Percentiles rank a stretch among this genome's conserved stretches.
These are phyloP conservation scores for Pythium brachiatum DNA, from an alignment of 352 stramenopile genomes.

Conservation along the genomic window DNA sequence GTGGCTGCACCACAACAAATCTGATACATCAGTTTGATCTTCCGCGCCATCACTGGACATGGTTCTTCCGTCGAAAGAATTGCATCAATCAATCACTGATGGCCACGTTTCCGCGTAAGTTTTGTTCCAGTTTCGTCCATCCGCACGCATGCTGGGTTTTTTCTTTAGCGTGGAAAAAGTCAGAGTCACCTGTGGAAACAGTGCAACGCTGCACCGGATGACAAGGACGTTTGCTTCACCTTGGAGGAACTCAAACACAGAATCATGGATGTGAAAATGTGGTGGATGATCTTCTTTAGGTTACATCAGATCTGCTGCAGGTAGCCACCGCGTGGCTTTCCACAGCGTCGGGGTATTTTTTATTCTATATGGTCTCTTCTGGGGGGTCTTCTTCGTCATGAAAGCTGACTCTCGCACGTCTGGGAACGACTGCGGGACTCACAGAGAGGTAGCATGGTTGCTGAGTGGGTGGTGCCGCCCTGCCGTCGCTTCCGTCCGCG, in stretches of 20 bases:
- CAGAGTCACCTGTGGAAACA: too few species aligned
- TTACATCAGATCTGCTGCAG: not conserved
- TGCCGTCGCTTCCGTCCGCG: not conserved
- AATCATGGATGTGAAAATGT: too few species aligned
- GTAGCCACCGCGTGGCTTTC: not conserved
- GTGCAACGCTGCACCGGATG: too few species aligned
- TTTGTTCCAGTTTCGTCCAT: not conserved
- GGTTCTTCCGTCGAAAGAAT: too few species aligned
- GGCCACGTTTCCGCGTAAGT: too few species aligned
- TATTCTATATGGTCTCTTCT: not conserved
- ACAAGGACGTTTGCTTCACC: too few species aligned
- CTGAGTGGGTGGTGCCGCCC: not conserved
- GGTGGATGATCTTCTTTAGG: not conserved
- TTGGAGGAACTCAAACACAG: too few species aligned
- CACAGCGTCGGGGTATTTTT: not conserved
- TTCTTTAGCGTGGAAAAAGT: not conserved
- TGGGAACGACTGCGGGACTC: not conserved
- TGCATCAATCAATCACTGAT: too few species aligned
- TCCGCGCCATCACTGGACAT: too few species aligned
- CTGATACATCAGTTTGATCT: too few species aligned
- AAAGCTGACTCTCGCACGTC: not conserved
- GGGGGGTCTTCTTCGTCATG: not conserved
- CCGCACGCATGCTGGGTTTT: not conserved
- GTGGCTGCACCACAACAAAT: not conserved
- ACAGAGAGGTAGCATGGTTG: not conserved